Evolutionary conservation across 805 yeast genomes (phyloP), one percentile per base, ranked within the genome.

Genomic region (Tetrapisispora iriomotensis): DNA sequence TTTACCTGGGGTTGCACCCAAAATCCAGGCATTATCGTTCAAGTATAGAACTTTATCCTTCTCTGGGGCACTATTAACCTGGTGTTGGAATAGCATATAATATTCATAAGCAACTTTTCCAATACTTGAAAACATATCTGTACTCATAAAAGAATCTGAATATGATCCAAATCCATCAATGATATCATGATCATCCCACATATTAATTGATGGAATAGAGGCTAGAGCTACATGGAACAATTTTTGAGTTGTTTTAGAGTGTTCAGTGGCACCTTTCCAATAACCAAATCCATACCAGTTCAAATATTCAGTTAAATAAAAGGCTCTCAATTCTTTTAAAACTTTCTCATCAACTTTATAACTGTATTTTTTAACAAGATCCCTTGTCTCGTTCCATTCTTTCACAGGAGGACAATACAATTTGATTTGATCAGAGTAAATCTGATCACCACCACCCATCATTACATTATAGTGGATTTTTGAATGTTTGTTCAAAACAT

Each of bases 391-490:
- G 22, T 75, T 58, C 95, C 96, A 87, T 23, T 73, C 57, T 43
- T 69, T 58, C 48, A 82, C 74, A 7, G 56, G 56, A 35, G 69
- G 53, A 13, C 80, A 75, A 17, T 74, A 67, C 17, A 70, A 47
- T 58, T 81, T 82, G 48, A 90, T 77, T 1, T 85, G 70, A 61
- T 90, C 98, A 38, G 88, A 77, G 58, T 90, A 90, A 37, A 90
- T 72, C 63, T 90, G 98, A 62, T 90, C 98, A 24, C 98, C 98
- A 38, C 97, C 97, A 22, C 97, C 97, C 22, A 92, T 66, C 94
- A 90, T 88, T 4, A 86, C 96, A 58, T 90, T 96, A 61, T 85
- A 85, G 30, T 70, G 74, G 29, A 73, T 74, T 29, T 69, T 65
- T 14, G 65, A 58, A 54, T 90, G 96, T 43, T 75, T 74, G 21